phyloP scores from a whole-genome alignment of 257 asterid genomes.

The Leptodermis oblonga region DNA sequence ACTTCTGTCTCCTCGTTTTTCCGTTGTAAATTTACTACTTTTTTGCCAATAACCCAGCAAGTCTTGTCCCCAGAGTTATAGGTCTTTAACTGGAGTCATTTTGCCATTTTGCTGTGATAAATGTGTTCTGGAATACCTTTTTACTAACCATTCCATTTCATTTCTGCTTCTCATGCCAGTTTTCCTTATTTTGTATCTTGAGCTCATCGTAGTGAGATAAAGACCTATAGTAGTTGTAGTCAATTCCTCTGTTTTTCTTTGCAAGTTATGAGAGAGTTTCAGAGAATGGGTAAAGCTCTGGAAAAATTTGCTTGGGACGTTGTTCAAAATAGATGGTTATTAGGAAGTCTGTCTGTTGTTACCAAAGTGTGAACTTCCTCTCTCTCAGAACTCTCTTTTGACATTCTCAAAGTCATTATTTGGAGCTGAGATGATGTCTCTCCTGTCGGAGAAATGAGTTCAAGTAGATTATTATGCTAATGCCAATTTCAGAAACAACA shows the following conservation, averaged over 20 bases:
- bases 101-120: not conserved
- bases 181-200: not conserved
- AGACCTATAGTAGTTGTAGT: too few species aligned
- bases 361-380: not conserved
- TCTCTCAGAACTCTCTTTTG: not conserved
- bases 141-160: not conserved
- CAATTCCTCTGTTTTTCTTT: not conserved
- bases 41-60: not conserved
- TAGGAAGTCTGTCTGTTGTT: not conserved
- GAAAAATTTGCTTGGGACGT: not conserved
- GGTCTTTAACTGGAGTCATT: not conserved
- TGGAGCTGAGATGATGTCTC: not conserved
- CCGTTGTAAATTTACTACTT: not conserved
- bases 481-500: too few species aligned
- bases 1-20: not conserved
- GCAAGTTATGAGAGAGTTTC: too few species aligned
- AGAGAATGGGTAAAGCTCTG: not conserved
- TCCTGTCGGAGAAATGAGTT: not conserved
- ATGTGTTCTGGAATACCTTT: not conserved
- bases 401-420: not conserved
- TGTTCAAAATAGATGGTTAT: not conserved
- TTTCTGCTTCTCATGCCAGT: not conserved
- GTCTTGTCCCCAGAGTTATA: not conserved
- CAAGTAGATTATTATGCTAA: not conserved
- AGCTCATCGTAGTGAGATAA: not conserved